A percentile compares a stretch with the other conserved stretches of the same genome.
Conservation (phyloP, 2,329 filamentous ascomycete species). For the Fusarium sublunatum region DNA sequence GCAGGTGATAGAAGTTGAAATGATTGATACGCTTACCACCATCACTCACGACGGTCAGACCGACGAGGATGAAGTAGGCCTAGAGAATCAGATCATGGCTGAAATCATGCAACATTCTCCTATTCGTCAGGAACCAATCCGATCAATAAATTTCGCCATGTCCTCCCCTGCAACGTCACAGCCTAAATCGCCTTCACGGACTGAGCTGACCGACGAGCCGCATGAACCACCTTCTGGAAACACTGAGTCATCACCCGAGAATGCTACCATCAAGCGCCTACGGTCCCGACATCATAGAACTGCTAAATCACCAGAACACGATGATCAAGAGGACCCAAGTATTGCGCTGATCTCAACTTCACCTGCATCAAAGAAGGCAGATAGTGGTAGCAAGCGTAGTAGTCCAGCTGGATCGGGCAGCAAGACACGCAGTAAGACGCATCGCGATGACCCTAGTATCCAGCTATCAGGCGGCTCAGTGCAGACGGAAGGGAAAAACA, state of each 20-base stretch:
- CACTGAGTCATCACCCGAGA: conserved; percentile 37
- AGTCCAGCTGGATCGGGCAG: conserved; percentile 39
- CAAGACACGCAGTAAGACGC: conserved; percentile 46
- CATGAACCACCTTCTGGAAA: conserved; percentile 23
- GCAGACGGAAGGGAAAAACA: conserved; percentile 37
- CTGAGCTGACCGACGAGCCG: conserved; percentile 19
- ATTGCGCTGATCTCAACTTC: conserved; percentile 45
- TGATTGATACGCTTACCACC: conserved; percentile 21
- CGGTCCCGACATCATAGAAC: conserved; percentile 47
- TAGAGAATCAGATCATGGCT: conserved; percentile 47
- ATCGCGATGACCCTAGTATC: conserved; percentile 41
- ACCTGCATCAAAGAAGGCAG: conserved; percentile 20
- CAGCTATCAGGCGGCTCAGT: conserved; percentile 37
- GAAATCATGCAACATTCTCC: conserved; percentile 47
- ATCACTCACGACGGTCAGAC: conserved; percentile 16
- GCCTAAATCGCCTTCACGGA: conserved; percentile 17
- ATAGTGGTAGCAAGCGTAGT: conserved; percentile 29
- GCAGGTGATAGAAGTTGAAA: conserved; percentile 30
- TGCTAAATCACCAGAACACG: conserved; percentile 39
- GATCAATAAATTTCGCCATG: conserved; percentile 19
- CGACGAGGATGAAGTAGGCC: conserved; percentile 41
- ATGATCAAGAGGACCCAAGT: conserved; percentile 47
- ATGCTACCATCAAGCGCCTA: conserved; percentile 47
- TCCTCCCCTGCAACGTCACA: conserved; percentile 25
- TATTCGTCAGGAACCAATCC: conserved; percentile 10